These are phyloP conservation scores for Moesziomyces parantarcticus DNA, from an alignment of 1,284 basidiomycete genomes.

Conservation along the genomic window DNA sequence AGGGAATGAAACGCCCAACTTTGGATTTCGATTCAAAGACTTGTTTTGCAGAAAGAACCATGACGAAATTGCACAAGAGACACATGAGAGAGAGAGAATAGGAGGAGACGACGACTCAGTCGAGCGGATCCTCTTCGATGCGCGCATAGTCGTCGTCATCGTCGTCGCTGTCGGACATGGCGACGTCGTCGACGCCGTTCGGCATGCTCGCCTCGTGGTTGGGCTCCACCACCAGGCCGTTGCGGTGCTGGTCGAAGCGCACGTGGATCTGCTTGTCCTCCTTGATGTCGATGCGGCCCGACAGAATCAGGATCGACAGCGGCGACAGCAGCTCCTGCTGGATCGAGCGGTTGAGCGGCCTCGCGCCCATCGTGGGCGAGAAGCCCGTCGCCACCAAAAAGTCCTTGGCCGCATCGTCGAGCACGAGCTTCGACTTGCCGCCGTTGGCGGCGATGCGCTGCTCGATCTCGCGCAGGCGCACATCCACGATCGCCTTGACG, in stretches of 20 bases:
- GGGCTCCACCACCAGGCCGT: slow-evolving; percentile 81
- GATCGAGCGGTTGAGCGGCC: slow-evolving; percentile 90
- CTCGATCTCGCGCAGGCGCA: slow-evolving; percentile 74
- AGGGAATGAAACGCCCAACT: too few relatives aligned
- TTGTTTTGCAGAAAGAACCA: too few relatives aligned
- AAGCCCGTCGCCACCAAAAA: slow-evolving; percentile 77
- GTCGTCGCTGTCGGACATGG: slow-evolving; percentile 63
- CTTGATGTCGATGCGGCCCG: slow-evolving; percentile 80
- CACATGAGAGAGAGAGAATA: not conserved
- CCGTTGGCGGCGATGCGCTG: slow-evolving; percentile 78
- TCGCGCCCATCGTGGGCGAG: slow-evolving; percentile 72
- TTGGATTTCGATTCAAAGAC: too few relatives aligned
- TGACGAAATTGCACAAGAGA: too few relatives aligned
- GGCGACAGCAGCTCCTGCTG: slow-evolving; percentile 94
- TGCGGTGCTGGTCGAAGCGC: slow-evolving; percentile 83
- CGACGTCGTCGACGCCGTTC: slow-evolving; percentile 50
- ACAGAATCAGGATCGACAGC: slow-evolving; percentile 85
- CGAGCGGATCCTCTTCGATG: slow-evolving; percentile 56
- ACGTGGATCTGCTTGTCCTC: slow-evolving; percentile 84
- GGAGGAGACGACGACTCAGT: slow-evolving; percentile 22
- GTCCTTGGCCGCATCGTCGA: slow-evolving; percentile 81
- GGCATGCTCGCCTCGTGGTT: slow-evolving; percentile 75
- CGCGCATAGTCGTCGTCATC: slow-evolving; percentile 51
- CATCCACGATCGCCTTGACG: slow-evolving; percentile 72
- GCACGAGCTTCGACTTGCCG: slow-evolving; percentile 80